Base-by-base conservation (phyloP, 768 basidiomycete species). In the Termitomyces sp. region DNA sequence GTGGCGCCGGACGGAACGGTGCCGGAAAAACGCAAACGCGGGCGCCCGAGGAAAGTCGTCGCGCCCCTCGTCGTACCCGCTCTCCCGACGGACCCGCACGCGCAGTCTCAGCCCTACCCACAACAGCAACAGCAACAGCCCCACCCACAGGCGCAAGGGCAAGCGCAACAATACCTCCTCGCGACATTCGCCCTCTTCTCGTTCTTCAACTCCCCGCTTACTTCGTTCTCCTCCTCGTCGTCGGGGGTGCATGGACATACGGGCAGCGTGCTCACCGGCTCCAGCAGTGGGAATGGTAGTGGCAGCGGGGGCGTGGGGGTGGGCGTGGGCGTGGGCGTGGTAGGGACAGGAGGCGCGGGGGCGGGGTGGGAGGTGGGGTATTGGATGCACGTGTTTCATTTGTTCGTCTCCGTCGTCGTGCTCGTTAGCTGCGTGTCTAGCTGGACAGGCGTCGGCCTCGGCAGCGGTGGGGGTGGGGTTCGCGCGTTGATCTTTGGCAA, bases 131-230 rank as follows among this genome's bases (percentile, higher is more conserved):
- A n/a, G n/a, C n/a, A n/a, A n/a, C n/a, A n/a, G n/a, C n/a, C n/a
- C n/a, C n/a, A n/a, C n/a, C n/a, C n/a, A n/a, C n/a, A n/a, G n/a
- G n/a, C n/a, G n/a, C n/a, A n/a, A n/a, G n/a, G n/a, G 1, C 75
- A 74, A 46, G 70, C 59, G 14, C 79, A 76, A 28, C 90, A 91
- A 61, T 92, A 89, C 70, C 85, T 93, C 54, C 83, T 94, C 50
- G 91, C 89, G 30, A 84, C 84, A 30, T 93, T 93, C 66, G 89
- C 89, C 0, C 77, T 93, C 56, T 91, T 94, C 74, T 92, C 89
- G 0, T 89, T 93, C 74, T 90, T 92, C 77, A 91, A 89, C 65
- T 88, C 87, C 0, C 85, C 88, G 2, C 70, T 89, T 18, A 79
- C 86, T 0, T 76, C 81, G 1, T 71, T 72, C 3, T 71, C 74